These are phyloP conservation scores for Darksidea phi DNA, from an alignment of 495 filamentous ascomycete genomes.

Conservation along the genomic window DNA sequence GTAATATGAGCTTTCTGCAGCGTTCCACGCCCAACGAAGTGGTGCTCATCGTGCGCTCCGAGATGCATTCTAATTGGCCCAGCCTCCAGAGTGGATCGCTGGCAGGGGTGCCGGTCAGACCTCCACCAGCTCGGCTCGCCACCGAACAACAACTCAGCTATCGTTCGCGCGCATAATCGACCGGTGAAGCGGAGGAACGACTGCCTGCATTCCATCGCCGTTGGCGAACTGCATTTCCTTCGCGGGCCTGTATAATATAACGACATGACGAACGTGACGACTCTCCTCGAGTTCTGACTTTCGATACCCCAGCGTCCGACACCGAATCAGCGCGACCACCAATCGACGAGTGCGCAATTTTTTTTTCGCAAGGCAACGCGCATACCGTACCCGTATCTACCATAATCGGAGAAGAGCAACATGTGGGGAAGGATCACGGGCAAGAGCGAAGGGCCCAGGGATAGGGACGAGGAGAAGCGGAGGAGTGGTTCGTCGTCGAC, in stretches of 20 bases:
- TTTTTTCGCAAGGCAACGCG: slow-evolving; percentile 9
- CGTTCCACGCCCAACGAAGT: not conserved
- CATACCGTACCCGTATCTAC: not conserved
- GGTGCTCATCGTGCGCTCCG: not conserved
- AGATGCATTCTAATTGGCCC: slow-evolving; percentile 6
- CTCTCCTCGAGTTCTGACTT: not conserved
- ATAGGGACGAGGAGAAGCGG: slow-evolving; percentile 23
- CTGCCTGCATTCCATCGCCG: slow-evolving; percentile 4
- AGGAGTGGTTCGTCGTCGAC: slow-evolving; percentile 23
- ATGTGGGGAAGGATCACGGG: slow-evolving; percentile 48
- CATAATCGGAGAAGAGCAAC: not conserved
- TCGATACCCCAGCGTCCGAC: slow-evolving; percentile 11
- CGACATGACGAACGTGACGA: slow-evolving; percentile 32
- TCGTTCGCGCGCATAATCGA: slow-evolving; percentile 3
- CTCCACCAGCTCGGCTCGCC: slow-evolving; percentile 13
- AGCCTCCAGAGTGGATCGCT: slow-evolving; percentile 6
- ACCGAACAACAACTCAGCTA: slow-evolving; percentile 28
- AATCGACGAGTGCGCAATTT: slow-evolving; percentile 9
- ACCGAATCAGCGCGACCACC: slow-evolving; percentile 5
- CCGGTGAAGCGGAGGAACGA: slow-evolving; percentile 4
- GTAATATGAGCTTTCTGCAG: not conserved
- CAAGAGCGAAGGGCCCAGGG: slow-evolving; percentile 39
- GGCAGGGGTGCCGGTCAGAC: not conserved
- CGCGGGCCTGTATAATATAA: slow-evolving; percentile 20
- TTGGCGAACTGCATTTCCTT: slow-evolving; percentile 5